Evolutionary conservation across 1,284 basidiomycete species (phyloP).

Genomic region (Golubevia pallescens): DNA sequence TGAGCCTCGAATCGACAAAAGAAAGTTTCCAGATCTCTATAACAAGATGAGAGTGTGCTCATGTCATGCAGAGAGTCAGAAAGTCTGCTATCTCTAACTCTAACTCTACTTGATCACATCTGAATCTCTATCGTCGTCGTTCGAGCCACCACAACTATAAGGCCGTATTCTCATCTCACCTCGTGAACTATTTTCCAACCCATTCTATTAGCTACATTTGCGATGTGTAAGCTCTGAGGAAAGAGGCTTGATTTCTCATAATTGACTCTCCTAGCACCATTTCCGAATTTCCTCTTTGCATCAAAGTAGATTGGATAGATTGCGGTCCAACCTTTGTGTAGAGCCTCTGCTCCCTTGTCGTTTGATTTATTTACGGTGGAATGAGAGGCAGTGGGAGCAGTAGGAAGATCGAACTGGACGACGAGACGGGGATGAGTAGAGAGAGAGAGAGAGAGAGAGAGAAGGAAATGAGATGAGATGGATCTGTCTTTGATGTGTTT

Average conservation of each 20-base stretch:
- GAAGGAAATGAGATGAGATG: too few relatives aligned
- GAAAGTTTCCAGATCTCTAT: too few relatives aligned
- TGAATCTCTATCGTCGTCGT: too few relatives aligned
- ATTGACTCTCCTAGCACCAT: conserved; percentile 45
- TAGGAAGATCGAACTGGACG: conserved; percentile 48
- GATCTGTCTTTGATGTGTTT: not conserved
- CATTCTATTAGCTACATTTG: conserved; percentile 36
- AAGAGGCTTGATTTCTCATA: conserved; percentile 48
- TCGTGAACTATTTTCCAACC: conserved; percentile 45
- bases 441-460: too few relatives aligned
- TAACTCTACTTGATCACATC: too few relatives aligned
- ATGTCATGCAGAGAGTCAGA: too few relatives aligned
- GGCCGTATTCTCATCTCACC: conserved; percentile 13
- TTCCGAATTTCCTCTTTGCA: conserved; percentile 53
- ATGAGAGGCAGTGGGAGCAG: conserved; percentile 26
- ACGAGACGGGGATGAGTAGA: not conserved
- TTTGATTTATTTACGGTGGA: conserved; percentile 7
- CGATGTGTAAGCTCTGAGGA: conserved; percentile 49
- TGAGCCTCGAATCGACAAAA: too few relatives aligned
- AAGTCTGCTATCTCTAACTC: too few relatives aligned
- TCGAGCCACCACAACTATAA: too few relatives aligned
- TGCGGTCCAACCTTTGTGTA: conserved; percentile 54
- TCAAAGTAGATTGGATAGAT: conserved; percentile 63
- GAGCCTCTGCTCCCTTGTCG: conserved; percentile 16
- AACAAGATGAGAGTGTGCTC: too few relatives aligned